These are phyloP conservation scores for Quercus ilex DNA, from an alignment of 306 rosid species.

Conservation along the genomic window DNA sequence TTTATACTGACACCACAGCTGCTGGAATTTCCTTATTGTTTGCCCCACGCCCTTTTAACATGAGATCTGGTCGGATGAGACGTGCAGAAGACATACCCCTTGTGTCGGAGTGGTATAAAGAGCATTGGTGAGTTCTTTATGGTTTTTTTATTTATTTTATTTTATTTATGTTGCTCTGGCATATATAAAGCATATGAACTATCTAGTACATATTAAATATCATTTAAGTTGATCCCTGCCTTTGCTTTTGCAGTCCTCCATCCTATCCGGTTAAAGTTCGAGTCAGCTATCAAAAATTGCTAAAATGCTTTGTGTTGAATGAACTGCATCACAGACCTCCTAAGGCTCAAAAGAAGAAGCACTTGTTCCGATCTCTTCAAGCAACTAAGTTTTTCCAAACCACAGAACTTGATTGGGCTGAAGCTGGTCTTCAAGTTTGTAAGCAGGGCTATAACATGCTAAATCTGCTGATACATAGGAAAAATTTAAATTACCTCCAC, in stretches of 20 bases:
- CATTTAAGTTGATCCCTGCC: neutral
- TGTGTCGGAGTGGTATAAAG: constrained; percentile 97
- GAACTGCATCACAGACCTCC: constrained; percentile 99
- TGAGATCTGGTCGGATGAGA: constrained; percentile 97
- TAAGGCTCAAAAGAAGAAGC: constrained; percentile 97
- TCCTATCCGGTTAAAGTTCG: constrained; percentile 98
- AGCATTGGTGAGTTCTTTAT: constrained; percentile 71
- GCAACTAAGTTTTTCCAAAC: constrained; percentile 99
- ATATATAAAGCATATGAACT: neutral
- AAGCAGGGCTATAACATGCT: constrained; percentile 99
- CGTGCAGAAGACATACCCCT: constrained; percentile 97
- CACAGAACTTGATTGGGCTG: constrained; percentile 99
- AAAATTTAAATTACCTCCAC: constrained; percentile 96
- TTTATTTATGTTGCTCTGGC: neutral
- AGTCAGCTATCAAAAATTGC: constrained; percentile 90
- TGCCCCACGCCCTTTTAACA: constrained; percentile 99
- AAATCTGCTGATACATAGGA: constrained; percentile 91
- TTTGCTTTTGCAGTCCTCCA: constrained; percentile 69
- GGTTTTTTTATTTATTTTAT: neutral
- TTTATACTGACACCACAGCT: constrained; percentile 95
- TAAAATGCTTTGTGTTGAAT: constrained; percentile 94
- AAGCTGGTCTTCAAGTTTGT: constrained; percentile 99
- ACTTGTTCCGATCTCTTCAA: constrained; percentile 87
- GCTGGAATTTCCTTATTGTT: constrained; percentile 90
- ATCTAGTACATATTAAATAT: neutral